Base-by-base conservation (phyloP, 2,329 filamentous ascomycete genomes). In the Ophiocordyceps polyrhachis-furcata region DNA sequence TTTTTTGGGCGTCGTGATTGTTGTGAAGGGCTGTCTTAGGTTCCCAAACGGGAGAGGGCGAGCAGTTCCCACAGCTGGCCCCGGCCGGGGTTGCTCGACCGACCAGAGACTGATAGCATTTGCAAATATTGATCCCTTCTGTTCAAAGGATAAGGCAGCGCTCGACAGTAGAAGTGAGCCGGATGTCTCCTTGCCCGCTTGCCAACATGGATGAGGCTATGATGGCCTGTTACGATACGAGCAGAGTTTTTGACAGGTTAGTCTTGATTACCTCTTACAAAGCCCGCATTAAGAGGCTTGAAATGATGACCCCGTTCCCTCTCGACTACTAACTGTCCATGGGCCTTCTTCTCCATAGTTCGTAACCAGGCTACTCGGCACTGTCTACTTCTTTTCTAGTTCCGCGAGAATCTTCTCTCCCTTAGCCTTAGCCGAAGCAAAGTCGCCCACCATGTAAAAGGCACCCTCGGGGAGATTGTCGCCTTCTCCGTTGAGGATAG, bases 341-440 rank as follows among this genome's bases (percentile, higher is more conserved):
- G 13, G 19, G 23, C 40, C 40, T 4, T 56, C 56, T 28, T 55
- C 55, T 56, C 51, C 55, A 53, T 56, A 61, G 61, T 58, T 60
- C 54, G 53, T 53, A 58, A 38, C 17, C 17, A 19, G 17, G n/a
- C 35, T 38, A 19, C 35, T 38, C n/a, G 35, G 35, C 55, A 51
- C 52, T 54, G 51, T 57, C 66, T 70, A 69, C 60, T 69, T 69
- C 59, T 70, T 70, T 66, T 91, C 84, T 59, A 96, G 76, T 60
- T 96, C 91, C 58, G 91, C 88, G 65, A 98, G 73, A 76, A 98
- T 96, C 87, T 96, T 94, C 81, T 95, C 88, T 74, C 89, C 91
- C 86, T 98, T 98, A 62, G 75, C 79, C 65, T 83, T 83, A 56
- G 88, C 91, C 52, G 85, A 87, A 58, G 84, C 84, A 58, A 96